These are phyloP conservation scores for Podaxis rugospora DNA, from an alignment of 768 basidiomycete genomes.

Conservation along the genomic window DNA sequence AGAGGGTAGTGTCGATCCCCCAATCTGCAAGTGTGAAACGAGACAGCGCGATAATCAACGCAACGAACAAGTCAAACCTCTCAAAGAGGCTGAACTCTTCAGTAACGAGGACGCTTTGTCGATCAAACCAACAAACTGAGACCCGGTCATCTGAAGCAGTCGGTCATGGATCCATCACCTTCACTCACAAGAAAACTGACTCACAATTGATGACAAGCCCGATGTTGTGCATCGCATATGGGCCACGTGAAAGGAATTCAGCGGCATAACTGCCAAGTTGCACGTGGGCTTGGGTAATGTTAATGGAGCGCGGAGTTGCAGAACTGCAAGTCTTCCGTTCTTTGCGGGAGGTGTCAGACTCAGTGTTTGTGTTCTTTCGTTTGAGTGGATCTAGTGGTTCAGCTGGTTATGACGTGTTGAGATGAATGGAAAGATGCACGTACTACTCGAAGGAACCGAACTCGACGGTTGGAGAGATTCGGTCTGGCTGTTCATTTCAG, in stretches of 20 bases:
- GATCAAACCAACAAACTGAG: not conserved
- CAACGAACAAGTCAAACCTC: too few relatives aligned
- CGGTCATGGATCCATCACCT: not conserved
- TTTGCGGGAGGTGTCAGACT: not conserved
- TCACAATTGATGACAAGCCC: not conserved
- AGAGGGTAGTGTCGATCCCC: too few relatives aligned
- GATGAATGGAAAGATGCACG: not conserved
- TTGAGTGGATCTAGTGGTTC: not conserved
- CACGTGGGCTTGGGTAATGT: not conserved
- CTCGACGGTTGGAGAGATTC: too few relatives aligned
- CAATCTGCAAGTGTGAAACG: too few relatives aligned
- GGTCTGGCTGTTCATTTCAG: too few relatives aligned
- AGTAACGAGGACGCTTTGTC: not conserved
- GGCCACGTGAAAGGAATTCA: not conserved
- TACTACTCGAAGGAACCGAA: not conserved
- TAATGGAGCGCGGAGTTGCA: not conserved
- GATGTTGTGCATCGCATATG: not conserved
- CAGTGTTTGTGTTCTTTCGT: not conserved
- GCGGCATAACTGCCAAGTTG: not conserved
- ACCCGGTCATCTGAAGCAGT: not conserved
- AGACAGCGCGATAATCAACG: too few relatives aligned
- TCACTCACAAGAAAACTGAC: not conserved
- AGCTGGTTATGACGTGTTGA: not conserved
- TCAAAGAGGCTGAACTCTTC: too few relatives aligned
- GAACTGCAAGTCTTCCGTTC: not conserved